These are phyloP conservation scores for Extremus antarcticus DNA, from an alignment of 495 filamentous ascomycete species.

Conservation along the genomic window DNA sequence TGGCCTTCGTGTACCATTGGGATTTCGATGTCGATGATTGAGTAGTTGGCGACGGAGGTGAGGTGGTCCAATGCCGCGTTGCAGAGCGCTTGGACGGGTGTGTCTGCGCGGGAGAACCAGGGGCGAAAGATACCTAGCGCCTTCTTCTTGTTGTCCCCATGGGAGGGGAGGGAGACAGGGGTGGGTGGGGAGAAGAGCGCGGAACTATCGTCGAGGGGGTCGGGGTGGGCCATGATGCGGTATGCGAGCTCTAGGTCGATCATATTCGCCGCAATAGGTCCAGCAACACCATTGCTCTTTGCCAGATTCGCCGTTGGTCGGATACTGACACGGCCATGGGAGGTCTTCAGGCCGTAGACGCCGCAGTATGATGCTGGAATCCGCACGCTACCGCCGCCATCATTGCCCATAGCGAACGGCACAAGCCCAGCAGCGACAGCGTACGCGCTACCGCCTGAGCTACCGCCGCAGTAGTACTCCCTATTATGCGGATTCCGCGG, in stretches of 20 bases:
- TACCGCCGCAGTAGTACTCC: constrained; percentile 77
- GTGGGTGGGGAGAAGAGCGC: constrained; percentile 40
- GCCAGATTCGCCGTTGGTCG: constrained; percentile 50
- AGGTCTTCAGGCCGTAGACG: constrained; percentile 78
- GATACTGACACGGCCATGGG: constrained; percentile 61
- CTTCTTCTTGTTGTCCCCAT: constrained; percentile 31
- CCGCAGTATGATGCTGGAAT: constrained; percentile 78
- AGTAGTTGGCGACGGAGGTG: constrained; percentile 48
- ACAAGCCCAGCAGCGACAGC: constrained; percentile 64
- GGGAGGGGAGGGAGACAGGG: constrained; percentile 12
- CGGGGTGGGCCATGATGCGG: constrained; percentile 59
- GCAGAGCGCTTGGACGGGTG: constrained; percentile 50
- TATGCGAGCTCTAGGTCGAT: constrained; percentile 77
- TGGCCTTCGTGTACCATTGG: constrained; percentile 67
- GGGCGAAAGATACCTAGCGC: constrained; percentile 60
- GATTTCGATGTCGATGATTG: constrained; percentile 59
- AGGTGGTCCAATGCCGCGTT: constrained; percentile 52
- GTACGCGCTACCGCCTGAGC: constrained; percentile 75
- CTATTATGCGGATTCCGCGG: constrained; percentile 74
- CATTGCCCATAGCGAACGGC: constrained; percentile 72
- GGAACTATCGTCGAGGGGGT: constrained; percentile 45
- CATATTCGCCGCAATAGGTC: constrained; percentile 68
- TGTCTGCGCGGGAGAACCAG: constrained; percentile 65
- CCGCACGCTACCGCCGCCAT: constrained; percentile 79
- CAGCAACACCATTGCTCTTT: constrained; percentile 54